A percentile compares a stretch with the other conserved stretches of the same genome.
These are phyloP conservation scores for Meyerozyma sp. DNA, from an alignment of 1,139 yeast species.

Conservation along the genomic window DNA sequence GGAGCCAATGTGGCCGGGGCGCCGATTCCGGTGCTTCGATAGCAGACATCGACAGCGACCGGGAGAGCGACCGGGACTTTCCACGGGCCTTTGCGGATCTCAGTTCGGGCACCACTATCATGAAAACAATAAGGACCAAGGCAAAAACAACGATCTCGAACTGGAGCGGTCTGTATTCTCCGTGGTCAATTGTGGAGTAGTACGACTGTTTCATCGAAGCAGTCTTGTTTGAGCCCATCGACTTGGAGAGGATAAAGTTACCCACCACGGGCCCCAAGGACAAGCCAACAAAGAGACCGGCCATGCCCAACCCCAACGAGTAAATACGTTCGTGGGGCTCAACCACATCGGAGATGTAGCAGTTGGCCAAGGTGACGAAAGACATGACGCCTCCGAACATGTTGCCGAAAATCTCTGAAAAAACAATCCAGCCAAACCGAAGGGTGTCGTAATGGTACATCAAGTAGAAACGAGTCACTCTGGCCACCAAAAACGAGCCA, in stretches of 20 bases:
- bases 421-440: constrained; percentile 26
- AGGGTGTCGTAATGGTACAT: constrained; percentile 26
- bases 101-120: constrained; percentile 53
- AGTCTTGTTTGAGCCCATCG: background rate
- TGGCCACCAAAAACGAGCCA: constrained; percentile 17
- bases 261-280: constrained; percentile 64
- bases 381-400: constrained; percentile 53
- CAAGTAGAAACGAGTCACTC: constrained; percentile 21
- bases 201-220: background rate
- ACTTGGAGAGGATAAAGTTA: constrained; percentile 21
- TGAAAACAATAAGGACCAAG: constrained; percentile 23
- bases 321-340: constrained; percentile 50
- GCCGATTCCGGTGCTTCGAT: too few species aligned
- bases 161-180: constrained; percentile 26
- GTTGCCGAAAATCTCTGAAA: constrained; percentile 36
- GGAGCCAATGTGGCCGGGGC: background rate
- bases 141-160: constrained; percentile 22
- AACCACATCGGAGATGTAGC: constrained; percentile 64
- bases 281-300: constrained; percentile 55
- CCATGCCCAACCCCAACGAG: constrained; percentile 51
- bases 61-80: constrained; percentile 42
- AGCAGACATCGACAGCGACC: constrained; percentile 1
- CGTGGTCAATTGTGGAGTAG: constrained; percentile 5
- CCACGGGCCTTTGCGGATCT: constrained; percentile 40
- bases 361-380: constrained; percentile 46